Percentiles rank a stretch among this genome's conserved stretches.
Conservation (phyloP, 148 eudicot species). For the Chenopodium quinoa region DNA sequence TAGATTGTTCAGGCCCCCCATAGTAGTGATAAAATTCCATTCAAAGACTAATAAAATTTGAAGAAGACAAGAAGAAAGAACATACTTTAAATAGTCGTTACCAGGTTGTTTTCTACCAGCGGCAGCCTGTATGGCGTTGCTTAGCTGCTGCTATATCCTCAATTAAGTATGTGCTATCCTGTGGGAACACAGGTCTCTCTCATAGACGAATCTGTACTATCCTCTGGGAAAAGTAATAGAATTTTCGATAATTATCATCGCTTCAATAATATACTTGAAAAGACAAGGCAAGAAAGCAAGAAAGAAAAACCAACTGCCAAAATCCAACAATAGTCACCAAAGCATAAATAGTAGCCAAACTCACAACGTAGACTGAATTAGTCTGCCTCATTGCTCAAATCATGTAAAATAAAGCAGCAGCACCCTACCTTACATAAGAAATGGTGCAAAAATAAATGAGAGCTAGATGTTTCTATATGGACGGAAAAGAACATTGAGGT, state of each 20-base stretch:
- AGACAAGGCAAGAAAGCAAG: slow-evolving; percentile 23
- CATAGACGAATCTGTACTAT: neutral
- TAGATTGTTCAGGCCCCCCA: slow-evolving; percentile 11
- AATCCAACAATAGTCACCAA: slow-evolving; percentile 22
- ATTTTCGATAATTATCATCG: neutral
- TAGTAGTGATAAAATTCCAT: slow-evolving; percentile 1
- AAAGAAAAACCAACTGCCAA: slow-evolving; percentile 19
- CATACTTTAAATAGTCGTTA: slow-evolving; percentile 1
- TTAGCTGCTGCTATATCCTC: slow-evolving; percentile 10
- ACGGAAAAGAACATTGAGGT: no score
- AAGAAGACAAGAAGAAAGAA: slow-evolving; percentile 27
- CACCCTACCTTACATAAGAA: neutral
- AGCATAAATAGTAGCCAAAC: neutral
- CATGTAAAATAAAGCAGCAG: neutral
- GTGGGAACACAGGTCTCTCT: slow-evolving; percentile 3
- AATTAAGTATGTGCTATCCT: neutral
- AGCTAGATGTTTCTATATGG: neutral
- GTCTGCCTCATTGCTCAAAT: slow-evolving; percentile 1
- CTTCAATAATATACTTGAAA: slow-evolving; percentile 9
- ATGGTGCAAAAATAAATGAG: neutral
- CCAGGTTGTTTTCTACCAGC: slow-evolving; percentile 7
- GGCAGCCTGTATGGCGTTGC: neutral
- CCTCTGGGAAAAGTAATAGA: neutral
- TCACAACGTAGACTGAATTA: neutral
- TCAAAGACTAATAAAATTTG: slow-evolving; percentile 8